These are phyloP conservation scores for Podospora sp. DNA, from an alignment of 495 filamentous ascomycete genomes.

Conservation along the genomic window DNA sequence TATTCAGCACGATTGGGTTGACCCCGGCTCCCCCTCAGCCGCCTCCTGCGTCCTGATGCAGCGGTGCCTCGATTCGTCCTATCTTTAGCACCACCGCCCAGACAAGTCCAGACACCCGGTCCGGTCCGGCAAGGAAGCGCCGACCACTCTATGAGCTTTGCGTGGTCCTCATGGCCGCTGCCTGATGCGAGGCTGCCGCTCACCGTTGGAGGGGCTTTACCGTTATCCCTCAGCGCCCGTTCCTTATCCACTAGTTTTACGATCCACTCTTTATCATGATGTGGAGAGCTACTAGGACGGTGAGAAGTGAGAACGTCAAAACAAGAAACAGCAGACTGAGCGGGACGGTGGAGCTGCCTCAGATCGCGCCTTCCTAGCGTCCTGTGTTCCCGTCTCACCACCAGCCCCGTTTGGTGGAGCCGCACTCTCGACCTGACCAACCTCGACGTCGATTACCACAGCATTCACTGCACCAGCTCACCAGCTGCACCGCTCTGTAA, in stretches of 20 bases:
- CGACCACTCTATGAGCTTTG: constrained; percentile 1
- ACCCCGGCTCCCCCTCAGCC: constrained; percentile 9
- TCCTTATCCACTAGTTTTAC: neutral
- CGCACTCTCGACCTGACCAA: neutral
- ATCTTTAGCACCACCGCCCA: constrained; percentile 16
- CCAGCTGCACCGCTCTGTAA: neutral
- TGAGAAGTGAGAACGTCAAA: neutral
- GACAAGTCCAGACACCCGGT: constrained; percentile 11
- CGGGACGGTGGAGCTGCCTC: neutral
- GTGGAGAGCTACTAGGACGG: neutral
- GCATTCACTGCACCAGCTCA: neutral
- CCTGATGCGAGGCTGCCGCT: neutral
- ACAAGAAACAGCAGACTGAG: neutral
- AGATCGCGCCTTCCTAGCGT: neutral
- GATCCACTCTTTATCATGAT: neutral
- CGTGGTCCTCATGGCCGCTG: neutral
- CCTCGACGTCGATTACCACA: neutral
- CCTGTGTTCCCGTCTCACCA: neutral
- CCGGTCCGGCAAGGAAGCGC: constrained; percentile 11
- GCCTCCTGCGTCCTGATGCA: constrained; percentile 17
- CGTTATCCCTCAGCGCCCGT: neutral
- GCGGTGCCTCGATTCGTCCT: constrained; percentile 12
- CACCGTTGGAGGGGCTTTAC: neutral
- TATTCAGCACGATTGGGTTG: neutral
- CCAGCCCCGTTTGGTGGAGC: neutral